phyloP scores from a whole-genome alignment of 2,329 filamentous ascomycete species.

The Emericellopsis atlantica region DNA sequence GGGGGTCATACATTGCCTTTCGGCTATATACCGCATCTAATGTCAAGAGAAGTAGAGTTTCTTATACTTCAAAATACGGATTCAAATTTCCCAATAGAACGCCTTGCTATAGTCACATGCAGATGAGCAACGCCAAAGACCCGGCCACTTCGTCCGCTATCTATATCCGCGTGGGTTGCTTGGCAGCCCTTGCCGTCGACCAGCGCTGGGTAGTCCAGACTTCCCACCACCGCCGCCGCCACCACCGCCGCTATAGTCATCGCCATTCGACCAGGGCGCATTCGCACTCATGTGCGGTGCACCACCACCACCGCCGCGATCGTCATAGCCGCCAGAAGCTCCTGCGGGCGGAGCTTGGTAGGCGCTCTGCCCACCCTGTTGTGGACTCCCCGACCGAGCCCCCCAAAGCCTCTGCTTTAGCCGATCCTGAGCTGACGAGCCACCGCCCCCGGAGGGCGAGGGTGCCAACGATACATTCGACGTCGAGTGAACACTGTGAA shows the following conservation, averaged over 20 bases:
- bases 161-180: constrained; percentile 29
- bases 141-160: constrained; percentile 7
- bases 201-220: constrained; percentile 8
- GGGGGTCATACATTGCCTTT: background rate
- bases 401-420: constrained; percentile 63
- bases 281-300: constrained; percentile 30
- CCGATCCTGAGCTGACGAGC: constrained; percentile 59
- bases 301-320: constrained; percentile 14
- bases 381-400: constrained; percentile 43
- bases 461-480: constrained; percentile 12
- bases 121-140: background rate
- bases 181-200: constrained; percentile 28
- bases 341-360: constrained; percentile 30
- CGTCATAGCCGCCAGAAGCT: constrained; percentile 20
- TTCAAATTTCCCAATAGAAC: background rate
- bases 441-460: constrained; percentile 10
- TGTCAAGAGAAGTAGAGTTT: too few relatives aligned
- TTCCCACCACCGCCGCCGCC: constrained; percentile 21
- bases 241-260: constrained; percentile 21
- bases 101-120: background rate
- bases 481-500: constrained; percentile 13
- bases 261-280: constrained; percentile 31
- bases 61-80: too few relatives aligned
- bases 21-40: too few relatives aligned
- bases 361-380: constrained; percentile 23